Base-by-base conservation (phyloP, 441 rosid species). In the Breynia disticha region DNA sequence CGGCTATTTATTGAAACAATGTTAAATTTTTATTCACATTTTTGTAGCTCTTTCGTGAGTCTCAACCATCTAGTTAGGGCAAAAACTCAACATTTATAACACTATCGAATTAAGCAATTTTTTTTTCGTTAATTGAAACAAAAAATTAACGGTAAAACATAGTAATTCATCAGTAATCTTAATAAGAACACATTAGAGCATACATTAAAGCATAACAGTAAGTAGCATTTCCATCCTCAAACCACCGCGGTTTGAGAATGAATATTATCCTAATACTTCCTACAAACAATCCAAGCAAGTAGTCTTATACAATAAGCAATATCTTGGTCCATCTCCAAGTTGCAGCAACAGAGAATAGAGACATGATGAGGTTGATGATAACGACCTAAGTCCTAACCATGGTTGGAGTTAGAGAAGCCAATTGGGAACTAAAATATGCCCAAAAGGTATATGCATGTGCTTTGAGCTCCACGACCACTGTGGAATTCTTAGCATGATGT, bases 341-440 rank as follows among this genome's bases (percentile, higher is more conserved):
- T 52, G 7, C 44, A 19, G 54, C 56, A 39, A 52, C 65, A 52
- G 47, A 48, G 59, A 52, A 51, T 28, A 51, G 56, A n/a, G 21
- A n/a, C n/a, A 15, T 43, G 28, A 50, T 49, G 48, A 42, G 32
- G 46, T 14, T 18, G 51, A 48, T n/a, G 49, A 19, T 11, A 52
- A 21, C 66, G 71, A 79, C 82, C 89, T 71, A 78, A 62, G 86
- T 77, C 94, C 90, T 84, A 89, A 89, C 97, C 97, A 86, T 89
- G 95, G 97, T 79, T 66, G 88, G 62, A 65, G 74, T 72, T 67
- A 76, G 73, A 60, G 19, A 51, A 84, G 79, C 82, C 80, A 75
- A 62, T 5, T 64, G 81, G 88, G 83, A 84, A 76, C 72, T 88
- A 71, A 89, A 89, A 89, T 83, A 89, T 82, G 62, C 82, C 95